Conservation (phyloP, 192 early-diverging fungal genomes). For the Lunasporangiospora selenospora region DNA sequence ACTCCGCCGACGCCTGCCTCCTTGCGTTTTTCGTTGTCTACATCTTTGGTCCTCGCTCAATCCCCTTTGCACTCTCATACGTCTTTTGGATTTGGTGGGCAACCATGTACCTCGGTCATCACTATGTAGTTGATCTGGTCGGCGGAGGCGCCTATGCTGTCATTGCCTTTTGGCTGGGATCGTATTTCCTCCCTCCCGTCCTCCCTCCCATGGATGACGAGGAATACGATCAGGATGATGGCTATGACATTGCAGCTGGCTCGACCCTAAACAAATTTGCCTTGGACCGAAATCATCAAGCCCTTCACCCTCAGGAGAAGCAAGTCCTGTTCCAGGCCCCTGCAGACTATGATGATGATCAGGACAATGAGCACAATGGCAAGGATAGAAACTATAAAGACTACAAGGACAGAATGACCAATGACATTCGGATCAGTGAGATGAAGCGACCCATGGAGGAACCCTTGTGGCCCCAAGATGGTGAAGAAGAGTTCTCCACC, state of each 20-base stretch:
- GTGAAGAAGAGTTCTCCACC: too few relatives aligned
- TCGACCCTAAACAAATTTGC: too few relatives aligned
- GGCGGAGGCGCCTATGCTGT: constrained; percentile 69
- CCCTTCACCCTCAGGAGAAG: constrained; percentile 23
- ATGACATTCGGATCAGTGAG: too few relatives aligned
- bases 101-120: constrained; percentile 78
- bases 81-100: constrained; percentile 81
- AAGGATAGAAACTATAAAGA: too few relatives aligned
- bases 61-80: constrained; percentile 56
- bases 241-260: too few relatives aligned
- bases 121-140: constrained; percentile 75
- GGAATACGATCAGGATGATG: too few relatives aligned
- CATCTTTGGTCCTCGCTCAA: constrained; percentile 46
- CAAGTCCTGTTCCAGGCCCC: constrained; percentile 16
- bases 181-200: constrained; percentile 48
- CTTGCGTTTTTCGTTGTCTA: constrained; percentile 67
- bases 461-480: too few relatives aligned
- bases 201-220: constrained; percentile 3
- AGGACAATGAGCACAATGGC: background rate
- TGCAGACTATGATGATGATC: background rate
- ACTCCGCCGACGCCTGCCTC: constrained; percentile 68
- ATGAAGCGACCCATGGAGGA: too few relatives aligned
- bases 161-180: constrained; percentile 57
- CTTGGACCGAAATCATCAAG: too few relatives aligned
- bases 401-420: too few relatives aligned